Conservation (phyloP, 2,329 filamentous ascomycete genomes). For the Thielaviopsis ethacetica region DNA sequence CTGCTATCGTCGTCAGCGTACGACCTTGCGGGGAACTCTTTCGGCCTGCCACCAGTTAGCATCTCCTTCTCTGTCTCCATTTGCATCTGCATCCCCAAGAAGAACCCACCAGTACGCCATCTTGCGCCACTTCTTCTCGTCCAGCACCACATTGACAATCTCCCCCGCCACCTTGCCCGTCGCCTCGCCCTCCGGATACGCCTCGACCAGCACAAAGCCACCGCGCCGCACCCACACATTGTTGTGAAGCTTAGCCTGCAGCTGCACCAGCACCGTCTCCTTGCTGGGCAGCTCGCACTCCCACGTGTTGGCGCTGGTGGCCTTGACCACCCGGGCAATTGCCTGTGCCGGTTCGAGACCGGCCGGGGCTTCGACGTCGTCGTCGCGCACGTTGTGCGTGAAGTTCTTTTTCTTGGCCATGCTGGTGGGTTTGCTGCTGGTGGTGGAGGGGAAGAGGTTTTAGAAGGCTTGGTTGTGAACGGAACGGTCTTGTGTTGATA, state of each 20-base stretch:
- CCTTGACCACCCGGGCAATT: conserved; percentile 64
- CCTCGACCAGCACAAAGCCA: conserved; percentile 70
- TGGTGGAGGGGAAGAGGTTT: neutral
- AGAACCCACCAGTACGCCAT: conserved; percentile 59
- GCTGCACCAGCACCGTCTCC: conserved; percentile 56
- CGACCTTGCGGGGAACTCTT: conserved; percentile 51
- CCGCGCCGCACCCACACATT: conserved; percentile 88
- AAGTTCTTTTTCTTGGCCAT: conserved; percentile 12
- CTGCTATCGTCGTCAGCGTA: conserved; percentile 19
- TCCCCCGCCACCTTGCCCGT: conserved; percentile 72
- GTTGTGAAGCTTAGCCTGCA: conserved; percentile 72
- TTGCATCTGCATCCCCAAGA: too few relatives aligned
- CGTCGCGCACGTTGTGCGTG: conserved; percentile 8
- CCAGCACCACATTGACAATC: conserved; percentile 81
- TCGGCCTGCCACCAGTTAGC: conserved; percentile 27
- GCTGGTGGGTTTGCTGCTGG: neutral
- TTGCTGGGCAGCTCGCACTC: conserved; percentile 54
- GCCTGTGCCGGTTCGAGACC: conserved; percentile 32
- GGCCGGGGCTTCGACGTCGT: conserved; percentile 6
- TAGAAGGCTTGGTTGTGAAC: neutral
- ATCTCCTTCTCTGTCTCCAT: neutral
- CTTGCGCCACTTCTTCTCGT: conserved; percentile 87
- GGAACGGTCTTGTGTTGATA: neutral
- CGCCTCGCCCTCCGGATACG: conserved; percentile 43
- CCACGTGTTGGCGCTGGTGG: conserved; percentile 82